These are phyloP conservation scores for Termitomyces titanicus DNA, from an alignment of 768 basidiomycete species.

Conservation along the genomic window DNA sequence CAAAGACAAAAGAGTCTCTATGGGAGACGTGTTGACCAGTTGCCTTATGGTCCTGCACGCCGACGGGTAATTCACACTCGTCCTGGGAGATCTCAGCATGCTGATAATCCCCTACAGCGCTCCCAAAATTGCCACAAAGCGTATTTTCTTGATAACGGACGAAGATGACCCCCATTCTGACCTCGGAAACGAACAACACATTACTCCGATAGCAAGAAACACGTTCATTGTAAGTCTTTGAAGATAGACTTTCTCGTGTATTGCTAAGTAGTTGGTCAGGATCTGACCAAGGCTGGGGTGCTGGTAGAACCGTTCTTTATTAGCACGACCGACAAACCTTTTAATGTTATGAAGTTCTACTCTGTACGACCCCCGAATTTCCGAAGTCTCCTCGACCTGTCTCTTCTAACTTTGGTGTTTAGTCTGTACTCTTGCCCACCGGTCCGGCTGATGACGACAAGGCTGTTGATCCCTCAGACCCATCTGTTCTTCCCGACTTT, in stretches of 20 bases:
- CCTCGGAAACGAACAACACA: constrained; percentile 53
- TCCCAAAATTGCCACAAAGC: constrained; percentile 83
- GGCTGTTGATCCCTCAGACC: constrained; percentile 28
- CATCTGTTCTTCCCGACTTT: constrained; percentile 56
- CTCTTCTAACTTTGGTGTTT: not conserved
- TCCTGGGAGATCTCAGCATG: not conserved
- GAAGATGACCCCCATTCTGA: constrained; percentile 74
- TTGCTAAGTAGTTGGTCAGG: constrained; percentile 41
- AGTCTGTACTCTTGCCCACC: constrained; percentile 64
- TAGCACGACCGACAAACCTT: constrained; percentile 58
- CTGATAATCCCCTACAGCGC: constrained; percentile 43
- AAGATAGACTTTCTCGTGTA: not conserved
- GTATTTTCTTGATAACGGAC: constrained; percentile 91
- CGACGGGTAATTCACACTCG: constrained; percentile 59
- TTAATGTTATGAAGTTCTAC: constrained; percentile 76
- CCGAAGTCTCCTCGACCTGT: too few species aligned
- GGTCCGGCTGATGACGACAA: constrained; percentile 52
- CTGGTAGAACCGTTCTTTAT: constrained; percentile 90
- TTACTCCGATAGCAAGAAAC: constrained; percentile 67
- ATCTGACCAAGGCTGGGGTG: constrained; percentile 76
- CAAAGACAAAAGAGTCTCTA: constrained; percentile 61
- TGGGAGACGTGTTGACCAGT: constrained; percentile 88
- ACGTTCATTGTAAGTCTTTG: constrained; percentile 52
- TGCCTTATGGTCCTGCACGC: constrained; percentile 89
- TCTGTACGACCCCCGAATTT: constrained; percentile 38